These are phyloP conservation scores for Hypoxylon rickii DNA, from an alignment of 495 filamentous ascomycete species.

Conservation along the genomic window DNA sequence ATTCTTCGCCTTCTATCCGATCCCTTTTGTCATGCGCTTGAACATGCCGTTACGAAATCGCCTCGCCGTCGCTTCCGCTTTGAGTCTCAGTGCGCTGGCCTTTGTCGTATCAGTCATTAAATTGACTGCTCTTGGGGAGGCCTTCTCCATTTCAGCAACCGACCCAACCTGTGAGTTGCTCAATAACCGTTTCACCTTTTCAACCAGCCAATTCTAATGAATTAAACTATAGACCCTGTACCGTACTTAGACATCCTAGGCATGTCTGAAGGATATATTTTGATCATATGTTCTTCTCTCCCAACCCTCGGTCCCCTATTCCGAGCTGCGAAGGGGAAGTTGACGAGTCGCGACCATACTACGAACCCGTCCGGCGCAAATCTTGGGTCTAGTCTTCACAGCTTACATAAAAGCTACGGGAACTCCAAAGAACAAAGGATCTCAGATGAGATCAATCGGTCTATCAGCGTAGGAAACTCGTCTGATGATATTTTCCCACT, in stretches of 20 bases:
- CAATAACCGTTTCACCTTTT: neutral
- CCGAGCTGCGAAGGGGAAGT: slow-evolving; percentile 24
- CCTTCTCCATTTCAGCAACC: slow-evolving; percentile 18
- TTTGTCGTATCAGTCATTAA: slow-evolving; percentile 32
- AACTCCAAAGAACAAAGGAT: slow-evolving; percentile 13
- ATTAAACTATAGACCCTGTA: slow-evolving; percentile 19
- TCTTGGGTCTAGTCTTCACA: slow-evolving; percentile 11
- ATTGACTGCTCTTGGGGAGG: slow-evolving; percentile 21
- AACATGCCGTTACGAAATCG: slow-evolving; percentile 35
- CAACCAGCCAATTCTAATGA: neutral
- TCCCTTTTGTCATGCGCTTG: slow-evolving; percentile 36
- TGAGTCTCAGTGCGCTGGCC: slow-evolving; percentile 34
- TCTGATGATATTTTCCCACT: slow-evolving; percentile 33
- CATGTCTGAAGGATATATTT: slow-evolving; percentile 35
- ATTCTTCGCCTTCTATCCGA: slow-evolving; percentile 38
- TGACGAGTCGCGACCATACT: slow-evolving; percentile 20
- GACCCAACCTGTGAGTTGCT: slow-evolving; percentile 36
- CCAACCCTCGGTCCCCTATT: slow-evolving; percentile 35
- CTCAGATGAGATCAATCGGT: slow-evolving; percentile 13
- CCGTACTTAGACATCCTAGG: slow-evolving; percentile 38
- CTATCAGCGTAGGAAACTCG: slow-evolving; percentile 18
- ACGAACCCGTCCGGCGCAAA: slow-evolving; percentile 15
- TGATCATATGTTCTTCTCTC: slow-evolving; percentile 38
- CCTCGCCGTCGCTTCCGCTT: slow-evolving; percentile 25
- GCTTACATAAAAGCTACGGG: slow-evolving; percentile 16